These are phyloP conservation scores for Alternaria solani DNA, from an alignment of 2,329 filamentous ascomycete species.

Conservation along the genomic window DNA sequence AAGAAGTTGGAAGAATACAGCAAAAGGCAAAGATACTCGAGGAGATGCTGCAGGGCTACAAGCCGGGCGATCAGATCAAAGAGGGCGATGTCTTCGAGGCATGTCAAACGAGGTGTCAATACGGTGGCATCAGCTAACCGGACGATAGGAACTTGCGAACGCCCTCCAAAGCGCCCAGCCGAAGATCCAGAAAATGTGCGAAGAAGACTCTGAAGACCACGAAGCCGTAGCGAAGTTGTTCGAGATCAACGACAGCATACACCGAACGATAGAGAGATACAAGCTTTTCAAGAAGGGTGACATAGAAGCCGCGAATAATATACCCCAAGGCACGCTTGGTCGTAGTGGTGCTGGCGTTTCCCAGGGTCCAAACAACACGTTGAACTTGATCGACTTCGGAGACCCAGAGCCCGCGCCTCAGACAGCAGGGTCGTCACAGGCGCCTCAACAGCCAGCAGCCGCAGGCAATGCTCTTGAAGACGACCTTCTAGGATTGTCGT, in stretches of 20 bases:
- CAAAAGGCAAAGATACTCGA: conserved; percentile 93
- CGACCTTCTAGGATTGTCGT: conserved; percentile 86
- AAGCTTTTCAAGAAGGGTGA: conserved; percentile 97
- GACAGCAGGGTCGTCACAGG: conserved; percentile 42
- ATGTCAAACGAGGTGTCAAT: conserved; percentile 35
- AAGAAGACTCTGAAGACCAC: conserved; percentile 96
- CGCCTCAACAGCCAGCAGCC: conserved; percentile 55
- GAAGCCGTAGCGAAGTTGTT: conserved; percentile 95
- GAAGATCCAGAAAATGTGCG: conserved; percentile 99
- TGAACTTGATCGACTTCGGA: conserved; percentile 94
- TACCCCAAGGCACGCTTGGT: conserved; percentile 81
- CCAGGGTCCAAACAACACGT: conserved; percentile 75
- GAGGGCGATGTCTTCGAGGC: conserved; percentile 75
- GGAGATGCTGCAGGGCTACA: conserved; percentile 87
- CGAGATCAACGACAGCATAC: conserved; percentile 99
- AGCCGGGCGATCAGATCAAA: conserved; percentile 78
- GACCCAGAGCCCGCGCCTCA: conserved; percentile 63
- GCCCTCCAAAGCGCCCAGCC: conserved; percentile 92
- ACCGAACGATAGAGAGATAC: conserved; percentile 93
- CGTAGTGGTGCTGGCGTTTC: conserved; percentile 69
- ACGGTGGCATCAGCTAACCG: conserved; percentile 25
- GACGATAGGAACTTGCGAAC: conserved; percentile 77
- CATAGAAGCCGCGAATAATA: conserved; percentile 79
- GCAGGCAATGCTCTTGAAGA: conserved; percentile 79
- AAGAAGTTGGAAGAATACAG: conserved; percentile 93